These are phyloP conservation scores for Phytophthora constricta DNA, from an alignment of 352 stramenopile genomes.

Conservation along the genomic window DNA sequence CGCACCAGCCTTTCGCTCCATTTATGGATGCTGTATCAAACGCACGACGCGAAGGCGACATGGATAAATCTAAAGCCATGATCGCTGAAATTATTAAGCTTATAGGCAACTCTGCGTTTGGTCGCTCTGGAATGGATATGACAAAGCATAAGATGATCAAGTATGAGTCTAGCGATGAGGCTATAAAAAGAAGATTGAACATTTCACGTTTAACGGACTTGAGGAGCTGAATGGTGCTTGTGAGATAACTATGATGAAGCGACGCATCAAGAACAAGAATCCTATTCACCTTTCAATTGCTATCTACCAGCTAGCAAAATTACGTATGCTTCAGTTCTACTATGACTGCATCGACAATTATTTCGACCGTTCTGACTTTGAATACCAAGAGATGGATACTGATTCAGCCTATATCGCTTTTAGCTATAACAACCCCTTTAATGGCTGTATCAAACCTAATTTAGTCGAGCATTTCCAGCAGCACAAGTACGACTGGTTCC, in stretches of 20 bases:
- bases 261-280: conserved; percentile 8
- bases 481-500: conserved; percentile 30
- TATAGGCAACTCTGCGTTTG: not conserved
- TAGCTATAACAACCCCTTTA: conserved; percentile 5
- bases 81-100: not conserved
- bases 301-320: conserved; percentile 14
- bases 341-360: conserved; percentile 20
- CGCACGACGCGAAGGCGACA: conserved; percentile 31
- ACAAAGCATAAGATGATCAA: conserved; percentile 1
- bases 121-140: conserved; percentile 2
- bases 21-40: conserved; percentile 32
- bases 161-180: not conserved
- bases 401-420: conserved; percentile 21
- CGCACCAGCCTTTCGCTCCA: conserved; percentile 19
- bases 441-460: conserved; percentile 19
- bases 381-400: conserved; percentile 25
- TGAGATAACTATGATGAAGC: conserved; percentile 6
- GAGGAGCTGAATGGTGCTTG: not conserved
- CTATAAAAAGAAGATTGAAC: not conserved
- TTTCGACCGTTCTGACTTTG: conserved; percentile 19
- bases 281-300: conserved; percentile 13
- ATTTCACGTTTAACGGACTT: not conserved
- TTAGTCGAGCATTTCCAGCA: conserved; percentile 9
- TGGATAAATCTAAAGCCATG: conserved; percentile 22
- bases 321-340: conserved; percentile 18